Evolutionary conservation across 2,329 filamentous ascomycete genomes (phyloP).

Genomic region (Aureobasidium sp.): DNA sequence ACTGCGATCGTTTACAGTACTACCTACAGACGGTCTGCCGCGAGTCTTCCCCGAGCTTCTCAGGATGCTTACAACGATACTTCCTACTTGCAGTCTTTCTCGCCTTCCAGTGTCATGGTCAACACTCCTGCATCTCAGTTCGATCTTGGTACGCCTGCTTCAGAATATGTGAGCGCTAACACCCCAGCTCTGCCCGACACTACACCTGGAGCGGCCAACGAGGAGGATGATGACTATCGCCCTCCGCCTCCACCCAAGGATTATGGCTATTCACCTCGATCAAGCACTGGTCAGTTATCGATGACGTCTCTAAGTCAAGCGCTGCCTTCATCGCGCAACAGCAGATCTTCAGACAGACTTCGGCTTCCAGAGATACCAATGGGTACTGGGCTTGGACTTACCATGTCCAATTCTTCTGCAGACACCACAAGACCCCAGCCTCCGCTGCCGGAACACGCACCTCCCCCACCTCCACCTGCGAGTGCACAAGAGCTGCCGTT

Average conservation of each 20-base stretch:
- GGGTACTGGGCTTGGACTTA: conserved; percentile 38
- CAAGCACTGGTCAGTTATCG: conserved; percentile 25
- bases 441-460: conserved; percentile 38
- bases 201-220: conserved; percentile 21
- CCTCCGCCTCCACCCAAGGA: conserved; percentile 40
- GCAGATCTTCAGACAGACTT: conserved; percentile 18
- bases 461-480: conserved; percentile 39
- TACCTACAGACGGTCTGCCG: conserved; percentile 5
- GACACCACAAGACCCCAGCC: conserved; percentile 30
- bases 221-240: conserved; percentile 30
- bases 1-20: conserved; percentile 12
- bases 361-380: conserved; percentile 33
- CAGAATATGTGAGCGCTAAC: conserved; percentile 4
- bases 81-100: conserved; percentile 5
- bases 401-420: conserved; percentile 26
- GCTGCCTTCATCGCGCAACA: neutral
- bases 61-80: conserved; percentile 5
- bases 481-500: neutral
- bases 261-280: conserved; percentile 30
- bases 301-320: conserved; percentile 9
- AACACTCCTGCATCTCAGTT: conserved; percentile 13
- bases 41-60: conserved; percentile 8
- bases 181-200: conserved; percentile 1
- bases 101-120: conserved; percentile 13
- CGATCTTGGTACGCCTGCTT: neutral